These are phyloP conservation scores for Aspergillus incahuasiensis DNA, from an alignment of 495 filamentous ascomycete species.

Conservation along the genomic window DNA sequence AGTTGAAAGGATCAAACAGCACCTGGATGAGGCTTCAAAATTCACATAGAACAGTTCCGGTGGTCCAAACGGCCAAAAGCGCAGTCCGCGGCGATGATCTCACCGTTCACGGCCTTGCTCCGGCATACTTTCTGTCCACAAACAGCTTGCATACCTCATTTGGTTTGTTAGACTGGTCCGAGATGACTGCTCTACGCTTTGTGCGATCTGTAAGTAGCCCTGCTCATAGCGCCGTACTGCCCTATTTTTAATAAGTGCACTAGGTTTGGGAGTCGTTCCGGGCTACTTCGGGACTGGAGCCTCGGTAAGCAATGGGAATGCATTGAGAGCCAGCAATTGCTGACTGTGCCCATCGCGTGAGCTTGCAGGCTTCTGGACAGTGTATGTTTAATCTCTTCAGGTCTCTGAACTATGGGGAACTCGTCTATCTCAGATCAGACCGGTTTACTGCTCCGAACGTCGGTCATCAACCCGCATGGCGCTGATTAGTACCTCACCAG, in stretches of 20 bases:
- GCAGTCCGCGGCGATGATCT: constrained; percentile 34
- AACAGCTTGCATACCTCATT: background rate
- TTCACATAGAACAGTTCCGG: constrained; percentile 25
- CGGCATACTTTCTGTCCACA: background rate
- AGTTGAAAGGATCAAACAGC: background rate
- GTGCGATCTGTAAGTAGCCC: constrained; percentile 50
- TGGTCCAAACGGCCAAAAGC: constrained; percentile 27
- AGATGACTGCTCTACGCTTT: constrained; percentile 58
- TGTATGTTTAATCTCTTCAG: constrained; percentile 21
- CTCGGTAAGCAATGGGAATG: constrained; percentile 53
- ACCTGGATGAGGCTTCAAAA: background rate
- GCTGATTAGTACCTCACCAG: constrained; percentile 37
- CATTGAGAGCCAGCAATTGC: background rate
- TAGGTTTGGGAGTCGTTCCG: constrained; percentile 82
- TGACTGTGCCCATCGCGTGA: background rate
- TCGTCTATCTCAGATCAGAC: no score
- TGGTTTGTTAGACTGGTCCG: background rate
- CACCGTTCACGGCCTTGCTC: constrained; percentile 19
- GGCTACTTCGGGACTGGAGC: constrained; percentile 78
- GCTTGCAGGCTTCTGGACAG: constrained; percentile 37
- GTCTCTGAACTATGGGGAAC: background rate
- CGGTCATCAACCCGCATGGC: background rate
- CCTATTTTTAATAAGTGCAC: constrained; percentile 1
- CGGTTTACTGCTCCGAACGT: no score
- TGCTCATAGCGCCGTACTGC: background rate